Percentiles rank a stretch among this genome's conserved stretches.
phyloP scores from a whole-genome alignment of 176 grass and related monocot genomes.

The Zoysia pacifica region DNA sequence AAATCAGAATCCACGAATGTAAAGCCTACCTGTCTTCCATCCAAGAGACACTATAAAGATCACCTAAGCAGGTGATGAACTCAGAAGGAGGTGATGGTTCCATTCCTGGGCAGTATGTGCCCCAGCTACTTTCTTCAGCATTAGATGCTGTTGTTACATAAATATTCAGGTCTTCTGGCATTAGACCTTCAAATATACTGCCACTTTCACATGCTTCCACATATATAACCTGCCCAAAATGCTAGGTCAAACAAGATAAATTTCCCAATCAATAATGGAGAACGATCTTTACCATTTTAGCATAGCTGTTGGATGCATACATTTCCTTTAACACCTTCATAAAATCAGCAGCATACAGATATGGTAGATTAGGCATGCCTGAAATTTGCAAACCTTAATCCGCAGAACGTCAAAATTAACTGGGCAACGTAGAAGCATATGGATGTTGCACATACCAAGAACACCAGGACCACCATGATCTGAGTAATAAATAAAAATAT shows the following conservation, averaged over 20 bases:
- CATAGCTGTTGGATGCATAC: conserved; percentile 73
- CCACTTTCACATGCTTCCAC: conserved; percentile 96
- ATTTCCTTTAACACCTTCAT: conserved; percentile 75
- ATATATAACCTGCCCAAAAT: conserved; percentile 72
- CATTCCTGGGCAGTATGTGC: conserved; percentile 83
- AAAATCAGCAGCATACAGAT: conserved; percentile 79
- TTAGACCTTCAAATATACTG: conserved; percentile 85
- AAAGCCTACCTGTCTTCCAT: conserved; percentile 84
- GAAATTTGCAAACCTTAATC: conserved; percentile 24
- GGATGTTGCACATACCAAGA: conserved; percentile 52
- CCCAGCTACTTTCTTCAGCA: conserved; percentile 79
- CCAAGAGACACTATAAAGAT: conserved; percentile 93
- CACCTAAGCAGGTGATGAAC: conserved; percentile 80
- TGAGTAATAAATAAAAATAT: conserved; percentile 94
- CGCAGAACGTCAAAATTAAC: background rate
- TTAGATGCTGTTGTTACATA: conserved; percentile 87
- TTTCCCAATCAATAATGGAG: background rate
- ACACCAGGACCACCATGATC: conserved; percentile 96
- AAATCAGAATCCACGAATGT: background rate
- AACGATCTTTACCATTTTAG: conserved; percentile 75
- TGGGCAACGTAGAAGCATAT: background rate
- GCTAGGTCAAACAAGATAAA: conserved; percentile 1
- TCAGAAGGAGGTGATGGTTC: conserved; percentile 62
- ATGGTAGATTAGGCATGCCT: conserved; percentile 90
- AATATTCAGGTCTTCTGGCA: conserved; percentile 78